These are phyloP conservation scores for Suillus paluster DNA, from an alignment of 768 basidiomycete genomes.

Conservation along the genomic window DNA sequence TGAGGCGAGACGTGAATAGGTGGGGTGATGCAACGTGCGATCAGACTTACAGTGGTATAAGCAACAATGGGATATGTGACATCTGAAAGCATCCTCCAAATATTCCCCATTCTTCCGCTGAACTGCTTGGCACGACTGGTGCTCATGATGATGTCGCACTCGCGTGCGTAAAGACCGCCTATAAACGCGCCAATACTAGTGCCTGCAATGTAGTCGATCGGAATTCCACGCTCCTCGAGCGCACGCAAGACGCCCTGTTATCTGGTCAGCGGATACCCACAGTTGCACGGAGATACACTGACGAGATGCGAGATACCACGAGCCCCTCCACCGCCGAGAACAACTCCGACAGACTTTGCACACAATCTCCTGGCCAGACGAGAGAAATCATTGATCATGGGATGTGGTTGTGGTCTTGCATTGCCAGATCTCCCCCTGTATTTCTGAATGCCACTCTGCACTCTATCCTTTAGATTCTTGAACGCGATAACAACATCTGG, in stretches of 20 bases:
- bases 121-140: slow-evolving; percentile 91
- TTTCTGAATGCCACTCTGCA: slow-evolving; percentile 86
- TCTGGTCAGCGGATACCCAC: slow-evolving; percentile 9
- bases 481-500: slow-evolving; percentile 88
- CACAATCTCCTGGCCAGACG: slow-evolving; percentile 89
- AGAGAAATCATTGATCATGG: slow-evolving; percentile 90
- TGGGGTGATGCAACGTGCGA: slow-evolving; percentile 8
- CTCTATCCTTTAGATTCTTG: slow-evolving; percentile 91
- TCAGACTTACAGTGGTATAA: slow-evolving; percentile 64
- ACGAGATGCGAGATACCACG: slow-evolving; percentile 81
- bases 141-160: slow-evolving; percentile 87
- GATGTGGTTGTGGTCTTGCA: slow-evolving; percentile 72
- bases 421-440: slow-evolving; percentile 73
- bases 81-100: slow-evolving; percentile 93
- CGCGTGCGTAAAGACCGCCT: slow-evolving; percentile 93
- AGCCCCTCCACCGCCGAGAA: slow-evolving; percentile 97
- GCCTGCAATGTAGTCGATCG: slow-evolving; percentile 93
- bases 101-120: slow-evolving; percentile 87
- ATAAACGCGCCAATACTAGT: slow-evolving; percentile 94
- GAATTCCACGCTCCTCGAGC: slow-evolving; percentile 88
- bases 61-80: slow-evolving; percentile 81
- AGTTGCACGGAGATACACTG: slow-evolving; percentile 31
- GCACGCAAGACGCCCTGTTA: slow-evolving; percentile 88
- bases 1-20: slow-evolving; percentile 35
- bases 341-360: slow-evolving; percentile 91